phyloP scores from a whole-genome alignment of 2,329 filamentous ascomycete species.

The Fusarium sp. region DNA sequence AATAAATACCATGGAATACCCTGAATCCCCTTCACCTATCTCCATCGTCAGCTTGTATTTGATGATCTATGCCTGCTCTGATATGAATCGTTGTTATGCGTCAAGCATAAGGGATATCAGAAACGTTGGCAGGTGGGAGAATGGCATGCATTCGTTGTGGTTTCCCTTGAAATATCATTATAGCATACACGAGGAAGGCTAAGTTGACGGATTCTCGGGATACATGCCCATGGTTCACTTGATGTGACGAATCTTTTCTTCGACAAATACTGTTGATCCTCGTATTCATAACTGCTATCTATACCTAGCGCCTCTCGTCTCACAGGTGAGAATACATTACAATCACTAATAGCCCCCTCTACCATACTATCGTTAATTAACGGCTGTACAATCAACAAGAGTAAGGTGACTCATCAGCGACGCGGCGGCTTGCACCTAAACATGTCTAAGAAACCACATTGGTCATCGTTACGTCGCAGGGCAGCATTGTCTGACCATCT shows the following conservation, averaged over 20 bases:
- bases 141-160: background rate
- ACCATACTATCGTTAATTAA: background rate
- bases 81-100: background rate
- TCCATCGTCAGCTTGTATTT: background rate
- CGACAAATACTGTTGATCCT: background rate
- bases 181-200: background rate
- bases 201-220: background rate
- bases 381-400: background rate
- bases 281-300: background rate
- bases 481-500: background rate
- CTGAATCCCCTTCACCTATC: background rate
- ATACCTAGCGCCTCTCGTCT: background rate
- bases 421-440: background rate
- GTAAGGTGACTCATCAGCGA: background rate
- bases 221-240: background rate
- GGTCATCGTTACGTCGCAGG: slow-evolving; percentile 11
- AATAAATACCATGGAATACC: slow-evolving; percentile 14
- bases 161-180: background rate
- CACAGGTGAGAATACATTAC: background rate
- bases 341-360: background rate
- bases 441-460: slow-evolving; percentile 16
- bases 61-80: background rate
- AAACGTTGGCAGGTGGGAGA: background rate
- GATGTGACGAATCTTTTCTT: background rate
- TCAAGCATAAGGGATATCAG: background rate